phyloP scores from a whole-genome alignment of 306 rosid species.

The Prunus fruticosa region DNA sequence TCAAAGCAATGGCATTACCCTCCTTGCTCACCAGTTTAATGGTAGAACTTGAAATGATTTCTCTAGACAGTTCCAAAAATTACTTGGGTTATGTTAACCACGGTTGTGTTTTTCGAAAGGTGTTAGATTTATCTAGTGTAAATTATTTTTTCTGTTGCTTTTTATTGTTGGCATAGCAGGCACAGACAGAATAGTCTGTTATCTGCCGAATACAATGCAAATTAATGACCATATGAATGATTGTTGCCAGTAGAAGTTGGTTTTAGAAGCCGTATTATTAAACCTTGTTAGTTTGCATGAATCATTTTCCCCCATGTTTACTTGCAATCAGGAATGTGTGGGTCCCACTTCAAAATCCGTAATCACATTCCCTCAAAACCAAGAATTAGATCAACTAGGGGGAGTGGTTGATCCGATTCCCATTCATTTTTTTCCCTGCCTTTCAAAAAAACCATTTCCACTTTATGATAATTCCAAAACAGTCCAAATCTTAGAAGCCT shows the following conservation, averaged over 20 bases:
- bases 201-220: not conserved
- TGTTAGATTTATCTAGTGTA: not conserved
- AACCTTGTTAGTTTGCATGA: not conserved
- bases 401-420: no score
- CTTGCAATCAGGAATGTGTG: no score
- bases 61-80: not conserved
- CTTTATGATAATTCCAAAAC: no score
- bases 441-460: no score
- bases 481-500: no score
- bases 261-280: no score
- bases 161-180: not conserved
- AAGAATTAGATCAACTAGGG: no score
- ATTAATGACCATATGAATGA: not conserved
- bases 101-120: not conserved
- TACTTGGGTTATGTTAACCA: not conserved
- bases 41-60: slow-evolving; percentile 41
- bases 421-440: no score
- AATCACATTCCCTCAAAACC: no score
- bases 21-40: slow-evolving; percentile 40
- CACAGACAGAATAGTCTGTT: not conserved
- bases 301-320: not conserved
- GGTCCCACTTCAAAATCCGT: no score
- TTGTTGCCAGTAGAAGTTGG: no score
- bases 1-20: slow-evolving; percentile 40
- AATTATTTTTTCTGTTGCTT: not conserved